phyloP scores from a whole-genome alignment of 2,329 filamentous ascomycete species.

The Fusarium musae region DNA sequence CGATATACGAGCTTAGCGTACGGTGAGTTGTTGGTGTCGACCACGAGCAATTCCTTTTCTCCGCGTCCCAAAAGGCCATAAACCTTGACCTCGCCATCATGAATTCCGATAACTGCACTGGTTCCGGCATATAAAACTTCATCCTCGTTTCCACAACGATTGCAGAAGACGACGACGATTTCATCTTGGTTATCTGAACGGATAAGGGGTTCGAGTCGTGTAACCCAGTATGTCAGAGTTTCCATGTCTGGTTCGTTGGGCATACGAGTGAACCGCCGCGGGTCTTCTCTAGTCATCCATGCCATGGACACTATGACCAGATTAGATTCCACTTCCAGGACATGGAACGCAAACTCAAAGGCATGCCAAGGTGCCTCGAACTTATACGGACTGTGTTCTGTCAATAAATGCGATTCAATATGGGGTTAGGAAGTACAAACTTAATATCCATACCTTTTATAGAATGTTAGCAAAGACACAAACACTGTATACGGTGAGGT shows the following conservation, averaged over 20 bases:
- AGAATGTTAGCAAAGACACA: background rate
- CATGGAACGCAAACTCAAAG: slow-evolving; percentile 63
- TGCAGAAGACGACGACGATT: slow-evolving; percentile 77
- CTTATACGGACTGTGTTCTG: slow-evolving; percentile 47
- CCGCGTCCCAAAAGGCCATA: slow-evolving; percentile 77
- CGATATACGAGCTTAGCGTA: background rate
- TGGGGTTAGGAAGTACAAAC: slow-evolving; percentile 50
- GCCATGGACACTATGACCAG: slow-evolving; percentile 81
- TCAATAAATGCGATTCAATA: background rate
- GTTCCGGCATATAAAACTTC: slow-evolving; percentile 78
- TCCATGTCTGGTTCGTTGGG: slow-evolving; percentile 75
- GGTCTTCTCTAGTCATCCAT: slow-evolving; percentile 73
- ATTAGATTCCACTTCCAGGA: slow-evolving; percentile 65
- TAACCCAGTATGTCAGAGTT: slow-evolving; percentile 80
- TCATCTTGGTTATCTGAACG: slow-evolving; percentile 63
- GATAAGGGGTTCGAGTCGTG: slow-evolving; percentile 74
- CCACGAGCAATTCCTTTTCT: slow-evolving; percentile 69
- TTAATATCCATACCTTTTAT: slow-evolving; percentile 63
- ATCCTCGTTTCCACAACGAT: slow-evolving; percentile 74
- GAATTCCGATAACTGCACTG: slow-evolving; percentile 75
- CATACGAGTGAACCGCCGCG: slow-evolving; percentile 56
- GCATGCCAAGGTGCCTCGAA: slow-evolving; percentile 53
- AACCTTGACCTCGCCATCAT: slow-evolving; percentile 71
- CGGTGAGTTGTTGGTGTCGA: background rate
- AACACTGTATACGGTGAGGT: background rate